Evolutionary conservation across 2,329 filamentous ascomycete species (phyloP), one percentile per base, ranked within the genome.

Genomic region (Xylariomycetidae sp.): DNA sequence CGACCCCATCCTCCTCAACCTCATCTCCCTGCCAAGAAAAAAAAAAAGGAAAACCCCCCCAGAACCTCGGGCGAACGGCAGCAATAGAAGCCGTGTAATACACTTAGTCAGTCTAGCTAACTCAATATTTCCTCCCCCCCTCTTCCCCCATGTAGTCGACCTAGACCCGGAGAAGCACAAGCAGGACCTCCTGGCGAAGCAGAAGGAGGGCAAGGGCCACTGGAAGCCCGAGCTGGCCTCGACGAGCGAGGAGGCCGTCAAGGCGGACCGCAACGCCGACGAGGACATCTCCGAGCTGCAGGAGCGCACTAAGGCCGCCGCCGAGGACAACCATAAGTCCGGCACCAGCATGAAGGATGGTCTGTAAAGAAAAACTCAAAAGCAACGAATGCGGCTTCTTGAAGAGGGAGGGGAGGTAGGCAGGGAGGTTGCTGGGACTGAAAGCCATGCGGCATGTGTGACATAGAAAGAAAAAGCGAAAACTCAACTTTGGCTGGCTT

Each of bases 191-290:
- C 62, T 82, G 27, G 39, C 70, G 44, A 88, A 89, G 67, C 74
- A 86, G 40, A 77, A 82, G 58, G 62, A 72, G 25, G 85, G 85
- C 40, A 72, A 77, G 56, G 81, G 71, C 33, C 72, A 87, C 55
- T 92, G 87, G 86, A 83, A 85, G 63, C 70, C 82, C 15, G 80
- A 83, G 57, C 69, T 94, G 31, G 85, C 86, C 3, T 85, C 80
- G 31, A 78, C 87, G 61, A 85, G 82, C 60, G 87, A 94, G 67
- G 84, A 85, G 58, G 77, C 77, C 48, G 70, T 92, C 61, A 81
- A 76, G 66, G 83, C 79, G 25, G 84, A 83, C 56, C 74, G 74
- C 1, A 38, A 42, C 38, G 23, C 47, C n/a, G 60, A 66, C 38
- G 59, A 68, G 31, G 59, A 70, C 43, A 61, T 74, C 25, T 41